A percentile compares a stretch with the other conserved stretches of the same genome.
These are phyloP conservation scores for Sugiyamaella chiloensis DNA, from an alignment of 805 yeast genomes.

Conservation along the genomic window DNA sequence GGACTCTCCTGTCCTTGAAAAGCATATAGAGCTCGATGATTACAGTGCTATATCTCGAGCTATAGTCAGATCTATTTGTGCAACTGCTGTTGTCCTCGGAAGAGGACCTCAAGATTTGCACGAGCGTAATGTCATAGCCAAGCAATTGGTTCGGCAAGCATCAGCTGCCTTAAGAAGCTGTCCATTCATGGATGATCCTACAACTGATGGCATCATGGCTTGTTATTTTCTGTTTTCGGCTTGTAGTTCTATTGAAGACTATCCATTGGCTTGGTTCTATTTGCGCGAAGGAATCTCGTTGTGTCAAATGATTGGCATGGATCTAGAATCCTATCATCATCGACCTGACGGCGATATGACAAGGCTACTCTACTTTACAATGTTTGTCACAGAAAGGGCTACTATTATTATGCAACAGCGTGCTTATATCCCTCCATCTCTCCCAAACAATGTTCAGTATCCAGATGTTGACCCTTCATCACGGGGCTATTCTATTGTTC, in stretches of 20 bases:
- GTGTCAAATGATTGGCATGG: conserved; percentile 16
- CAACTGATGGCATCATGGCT: conserved; percentile 11
- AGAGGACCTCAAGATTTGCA: not conserved
- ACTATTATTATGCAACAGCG: conserved; percentile 1
- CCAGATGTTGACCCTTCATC: not conserved
- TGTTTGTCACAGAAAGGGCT: conserved; percentile 19
- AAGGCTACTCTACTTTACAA: conserved; percentile 9
- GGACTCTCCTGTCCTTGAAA: not conserved
- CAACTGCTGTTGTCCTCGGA: not conserved
- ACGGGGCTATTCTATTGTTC: not conserved
- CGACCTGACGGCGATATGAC: conserved; percentile 4
- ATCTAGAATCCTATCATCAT: conserved; percentile 11
- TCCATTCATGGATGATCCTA: conserved; percentile 3
- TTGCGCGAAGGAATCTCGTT: conserved; percentile 18
- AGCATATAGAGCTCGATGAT: not conserved
- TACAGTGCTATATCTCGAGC: not conserved
- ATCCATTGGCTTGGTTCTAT: conserved; percentile 10
- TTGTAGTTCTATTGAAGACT: conserved; percentile 4
- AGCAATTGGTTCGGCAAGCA: conserved; percentile 1
- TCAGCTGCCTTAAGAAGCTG: conserved; percentile 6
- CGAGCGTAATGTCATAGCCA: not conserved
- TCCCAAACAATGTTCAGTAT: not conserved
- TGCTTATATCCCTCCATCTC: not conserved
- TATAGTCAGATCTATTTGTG: not conserved
- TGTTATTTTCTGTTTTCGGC: conserved; percentile 12